Evolutionary conservation across 805 yeast genomes (phyloP).

Genomic region (Saccharomycopsis lassenensis): DNA sequence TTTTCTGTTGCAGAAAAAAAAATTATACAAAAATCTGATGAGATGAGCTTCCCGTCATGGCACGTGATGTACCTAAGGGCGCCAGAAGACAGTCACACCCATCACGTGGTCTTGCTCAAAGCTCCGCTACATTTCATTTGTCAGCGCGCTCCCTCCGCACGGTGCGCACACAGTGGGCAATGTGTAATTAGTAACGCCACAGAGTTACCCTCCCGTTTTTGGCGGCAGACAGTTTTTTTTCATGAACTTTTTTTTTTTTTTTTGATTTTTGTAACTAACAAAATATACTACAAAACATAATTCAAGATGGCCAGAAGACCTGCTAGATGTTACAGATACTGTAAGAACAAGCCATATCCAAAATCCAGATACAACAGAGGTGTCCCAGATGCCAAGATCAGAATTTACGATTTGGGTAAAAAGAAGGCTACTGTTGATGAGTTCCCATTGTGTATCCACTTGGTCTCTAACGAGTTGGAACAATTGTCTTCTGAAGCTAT

Average conservation of each 20-base stretch:
- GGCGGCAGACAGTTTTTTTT: neutral
- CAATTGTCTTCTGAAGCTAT: conserved; percentile 99
- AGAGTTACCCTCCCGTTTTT: neutral
- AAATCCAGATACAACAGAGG: conserved; percentile 99
- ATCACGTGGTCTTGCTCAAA: too few relatives aligned
- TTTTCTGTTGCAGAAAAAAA: neutral
- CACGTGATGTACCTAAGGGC: too few relatives aligned
- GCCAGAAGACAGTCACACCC: too few relatives aligned
- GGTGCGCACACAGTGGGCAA: too few relatives aligned
- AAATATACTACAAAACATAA: conserved; percentile 10
- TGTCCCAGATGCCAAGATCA: conserved; percentile 99
- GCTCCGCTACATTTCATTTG: too few relatives aligned
- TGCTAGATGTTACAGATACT: conserved; percentile 99
- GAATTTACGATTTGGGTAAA: conserved; percentile 98
- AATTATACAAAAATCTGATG: neutral
- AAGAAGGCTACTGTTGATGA: conserved; percentile 99
- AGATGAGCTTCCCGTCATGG: neutral
- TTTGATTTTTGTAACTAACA: neutral
- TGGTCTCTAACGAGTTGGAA: conserved; percentile 98
- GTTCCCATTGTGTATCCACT: conserved; percentile 98
- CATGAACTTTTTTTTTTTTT: neutral
- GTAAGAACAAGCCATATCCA: conserved; percentile 99
- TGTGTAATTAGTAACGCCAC: too few relatives aligned
- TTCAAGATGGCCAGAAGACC: conserved; percentile 91
- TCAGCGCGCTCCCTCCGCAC: too few relatives aligned